Percentiles rank a stretch among this genome's conserved stretches.
Conservation (phyloP, 2,329 filamentous ascomycete genomes). For the Fusarium neocosmosporiellum region DNA sequence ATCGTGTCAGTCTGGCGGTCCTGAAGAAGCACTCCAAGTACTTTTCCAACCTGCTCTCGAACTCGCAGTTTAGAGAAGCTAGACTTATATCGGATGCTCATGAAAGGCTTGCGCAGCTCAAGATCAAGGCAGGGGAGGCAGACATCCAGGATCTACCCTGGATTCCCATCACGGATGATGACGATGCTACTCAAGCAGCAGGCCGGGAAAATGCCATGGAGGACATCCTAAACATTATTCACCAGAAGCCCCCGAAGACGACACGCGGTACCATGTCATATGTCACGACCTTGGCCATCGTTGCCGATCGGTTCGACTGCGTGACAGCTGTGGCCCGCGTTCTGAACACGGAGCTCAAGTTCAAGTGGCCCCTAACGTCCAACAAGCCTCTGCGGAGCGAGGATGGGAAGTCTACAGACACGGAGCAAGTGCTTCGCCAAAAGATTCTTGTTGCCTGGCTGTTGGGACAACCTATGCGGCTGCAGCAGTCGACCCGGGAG, state of each 20-base stretch:
- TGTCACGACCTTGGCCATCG: constrained; percentile 74
- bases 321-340: constrained; percentile 65
- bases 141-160: constrained; percentile 67
- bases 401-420: constrained; percentile 53
- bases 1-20: constrained; percentile 68
- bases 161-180: constrained; percentile 74
- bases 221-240: constrained; percentile 75
- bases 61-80: constrained; percentile 72
- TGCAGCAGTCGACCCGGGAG: constrained; percentile 72
- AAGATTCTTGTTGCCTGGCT: constrained; percentile 75
- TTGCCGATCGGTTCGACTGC: constrained; percentile 80
- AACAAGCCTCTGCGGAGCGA: constrained; percentile 51
- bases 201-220: constrained; percentile 71
- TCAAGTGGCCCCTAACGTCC: constrained; percentile 65
- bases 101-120: constrained; percentile 58
- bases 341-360: constrained; percentile 60
- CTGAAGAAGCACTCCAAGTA: constrained; percentile 74
- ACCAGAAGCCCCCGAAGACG: constrained; percentile 61
- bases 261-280: constrained; percentile 65
- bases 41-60: constrained; percentile 74
- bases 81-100: constrained; percentile 64
- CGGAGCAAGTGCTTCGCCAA: constrained; percentile 75
- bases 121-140: constrained; percentile 61
- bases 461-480: constrained; percentile 69
- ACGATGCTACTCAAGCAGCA: constrained; percentile 71